Conservation (phyloP, 805 yeast genomes). For the Teunomyces panamensis region DNA sequence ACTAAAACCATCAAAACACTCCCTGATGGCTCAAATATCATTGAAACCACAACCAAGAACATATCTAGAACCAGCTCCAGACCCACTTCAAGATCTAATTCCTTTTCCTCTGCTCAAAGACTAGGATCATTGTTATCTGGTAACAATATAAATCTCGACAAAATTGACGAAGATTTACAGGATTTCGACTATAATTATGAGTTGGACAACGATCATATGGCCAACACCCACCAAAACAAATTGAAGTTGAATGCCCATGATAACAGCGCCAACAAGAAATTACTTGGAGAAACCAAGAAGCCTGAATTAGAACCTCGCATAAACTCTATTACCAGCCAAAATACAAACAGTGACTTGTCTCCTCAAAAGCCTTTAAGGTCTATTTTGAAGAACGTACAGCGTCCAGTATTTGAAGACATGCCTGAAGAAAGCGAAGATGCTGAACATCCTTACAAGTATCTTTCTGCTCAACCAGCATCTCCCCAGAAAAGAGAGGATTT, state of each 20-base stretch:
- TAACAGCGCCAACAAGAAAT: neutral
- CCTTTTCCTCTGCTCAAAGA: conserved; percentile 14
- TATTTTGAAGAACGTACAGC: conserved; percentile 27
- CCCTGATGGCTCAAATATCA: conserved; percentile 42
- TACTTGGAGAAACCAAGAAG: neutral
- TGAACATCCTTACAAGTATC: conserved; percentile 3
- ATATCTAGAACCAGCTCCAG: conserved; percentile 35
- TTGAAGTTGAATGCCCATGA: neutral
- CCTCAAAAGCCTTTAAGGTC: conserved; percentile 31
- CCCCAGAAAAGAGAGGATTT: neutral
- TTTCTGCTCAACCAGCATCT: neutral
- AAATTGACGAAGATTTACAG: conserved; percentile 42
- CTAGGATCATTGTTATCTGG: conserved; percentile 20
- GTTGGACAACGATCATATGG: conserved; percentile 21
- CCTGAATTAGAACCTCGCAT: neutral
- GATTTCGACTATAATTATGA: conserved; percentile 43
- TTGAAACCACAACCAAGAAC: conserved; percentile 42
- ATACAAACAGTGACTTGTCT: conserved; percentile 6
- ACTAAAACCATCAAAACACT: conserved; percentile 35
- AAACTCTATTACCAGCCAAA: neutral
- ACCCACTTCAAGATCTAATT: conserved; percentile 19
- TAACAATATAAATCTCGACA: conserved; percentile 24
- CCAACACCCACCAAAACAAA: neutral
- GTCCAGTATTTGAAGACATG: conserved; percentile 6
- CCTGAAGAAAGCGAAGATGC: conserved; percentile 5